phyloP scores from a whole-genome alignment of 345 rosid genomes.

The Tarenaya hassleriana region DNA sequence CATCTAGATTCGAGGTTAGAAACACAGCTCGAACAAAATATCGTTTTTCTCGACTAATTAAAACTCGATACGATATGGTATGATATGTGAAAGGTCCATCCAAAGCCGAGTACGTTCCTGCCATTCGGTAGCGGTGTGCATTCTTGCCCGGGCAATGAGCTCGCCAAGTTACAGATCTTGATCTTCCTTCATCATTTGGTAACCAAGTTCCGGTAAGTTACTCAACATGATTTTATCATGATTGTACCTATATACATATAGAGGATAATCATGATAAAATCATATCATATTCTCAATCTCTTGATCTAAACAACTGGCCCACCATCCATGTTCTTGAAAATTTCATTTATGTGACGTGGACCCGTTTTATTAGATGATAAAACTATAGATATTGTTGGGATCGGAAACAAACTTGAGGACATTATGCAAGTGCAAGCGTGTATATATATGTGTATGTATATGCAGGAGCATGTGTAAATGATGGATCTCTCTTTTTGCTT shows the following conservation, averaged over 20 bases:
- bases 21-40: not conserved
- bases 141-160: slow-evolving; percentile 88
- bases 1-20: slow-evolving; percentile 85
- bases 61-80: too few relatives aligned
- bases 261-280: not conserved
- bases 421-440: too few relatives aligned
- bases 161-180: slow-evolving; percentile 85
- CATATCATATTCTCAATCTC: not conserved
- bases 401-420: too few relatives aligned
- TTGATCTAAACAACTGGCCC: not conserved
- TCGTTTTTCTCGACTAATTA: too few relatives aligned
- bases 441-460: too few relatives aligned
- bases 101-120: slow-evolving; percentile 74
- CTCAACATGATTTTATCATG: not conserved
- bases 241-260: not conserved
- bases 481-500: not conserved
- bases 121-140: slow-evolving; percentile 97
- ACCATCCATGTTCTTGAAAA: too few relatives aligned
- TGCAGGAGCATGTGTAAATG: slow-evolving; percentile 2
- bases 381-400: too few relatives aligned
- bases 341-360: too few relatives aligned
- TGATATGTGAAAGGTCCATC: slow-evolving; percentile 50
- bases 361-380: too few relatives aligned
- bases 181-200: slow-evolving; percentile 67
- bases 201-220: slow-evolving; percentile 61